Base-by-base conservation (phyloP, 371 early-diverging fungal species). In the Mucor ambiguus region DNA sequence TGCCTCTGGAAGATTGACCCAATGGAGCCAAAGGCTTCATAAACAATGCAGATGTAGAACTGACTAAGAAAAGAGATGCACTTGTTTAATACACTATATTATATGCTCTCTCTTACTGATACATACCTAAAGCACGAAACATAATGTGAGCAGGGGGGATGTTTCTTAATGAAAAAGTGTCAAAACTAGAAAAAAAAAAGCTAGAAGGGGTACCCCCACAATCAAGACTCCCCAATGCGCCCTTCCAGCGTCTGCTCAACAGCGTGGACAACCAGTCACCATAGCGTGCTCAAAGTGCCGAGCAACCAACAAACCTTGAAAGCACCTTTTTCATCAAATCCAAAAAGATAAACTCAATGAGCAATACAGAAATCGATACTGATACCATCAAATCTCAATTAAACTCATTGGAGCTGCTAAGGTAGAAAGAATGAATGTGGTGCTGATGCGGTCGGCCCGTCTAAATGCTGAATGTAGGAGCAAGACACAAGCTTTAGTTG, bases 1-100 rank as follows among this genome's bases (percentile, higher is more conserved):
- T 82, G 60, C 68, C 69, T 63, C 77, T 70, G 1, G 74, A 68
- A 10, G 73, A 70, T 64, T 76, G 81, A 12, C 75, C 81, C 43
- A 69, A 59, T 32, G 75, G 78, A 28, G 67, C 52, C 44, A 73
- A 38, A 20, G 67, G 44, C 37, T 72, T 67, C 29, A 52, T 54
- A n/a, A 78, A 54, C 28, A 68, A 60, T 26, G 62, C 58, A n/a
- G 57, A 49, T 20, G 68, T 52, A 12, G 66, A 65, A 38, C 60
- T 65, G 14, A 70, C 70, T 65, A 46, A 29, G 24, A n/a, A 58
- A 20, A 37, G 18, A 41, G 5, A 41, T 41, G 18, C 18, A 6
- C 41, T 18, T 41, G 41, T 30, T 20, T 8, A 38, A 9, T 46
- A 46, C 22, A 20, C 22, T 10, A 9, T 46, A 3, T 38, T 30